A percentile compares a stretch with the other conserved stretches of the same genome.
phyloP scores from a whole-genome alignment of 1,139 yeast genomes.

The Hyphopichia burtonii region DNA sequence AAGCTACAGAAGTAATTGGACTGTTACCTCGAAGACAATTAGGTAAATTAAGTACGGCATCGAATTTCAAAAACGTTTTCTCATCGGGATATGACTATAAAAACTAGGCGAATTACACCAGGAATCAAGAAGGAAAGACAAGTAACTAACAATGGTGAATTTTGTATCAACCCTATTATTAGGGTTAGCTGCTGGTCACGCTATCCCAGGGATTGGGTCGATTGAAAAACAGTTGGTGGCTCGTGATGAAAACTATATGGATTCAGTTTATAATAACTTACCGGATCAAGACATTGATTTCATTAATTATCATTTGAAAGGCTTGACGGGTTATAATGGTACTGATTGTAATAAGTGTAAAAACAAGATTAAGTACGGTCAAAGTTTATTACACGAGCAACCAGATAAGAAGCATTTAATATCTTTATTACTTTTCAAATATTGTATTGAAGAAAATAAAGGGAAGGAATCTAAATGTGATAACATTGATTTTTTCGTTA shows the following conservation, averaged over 20 bases:
- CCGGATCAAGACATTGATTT: conserved; percentile 29
- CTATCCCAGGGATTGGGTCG: conserved; percentile 20
- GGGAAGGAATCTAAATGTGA: conserved; percentile 33
- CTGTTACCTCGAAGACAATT: too few species aligned
- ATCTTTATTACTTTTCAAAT: conserved; percentile 34
- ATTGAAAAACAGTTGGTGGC: conserved; percentile 16
- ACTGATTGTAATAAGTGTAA: conserved; percentile 38
- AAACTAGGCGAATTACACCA: too few species aligned
- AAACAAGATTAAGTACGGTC: conserved; percentile 32
- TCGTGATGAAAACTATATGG: conserved; percentile 20
- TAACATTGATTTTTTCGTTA: conserved; percentile 37
- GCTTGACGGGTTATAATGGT: conserved; percentile 27
- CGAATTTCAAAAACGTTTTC: too few species aligned
- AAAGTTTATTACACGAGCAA: conserved; percentile 22
- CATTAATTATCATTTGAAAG: conserved; percentile 24
- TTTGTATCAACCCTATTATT: not conserved
- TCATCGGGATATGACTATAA: too few species aligned
- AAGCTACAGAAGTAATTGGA: too few species aligned
- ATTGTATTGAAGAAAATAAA: conserved; percentile 32
- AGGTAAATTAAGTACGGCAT: too few species aligned
- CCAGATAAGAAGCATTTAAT: conserved; percentile 39
- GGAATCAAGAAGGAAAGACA: too few species aligned
- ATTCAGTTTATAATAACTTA: conserved; percentile 24
- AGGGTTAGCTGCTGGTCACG: conserved; percentile 9
- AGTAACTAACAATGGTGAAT: not conserved